Evolutionary conservation across 2,329 filamentous ascomycete species (phyloP), one percentile per base, ranked within the genome.

Genomic region (Hypoxylon sp.): DNA sequence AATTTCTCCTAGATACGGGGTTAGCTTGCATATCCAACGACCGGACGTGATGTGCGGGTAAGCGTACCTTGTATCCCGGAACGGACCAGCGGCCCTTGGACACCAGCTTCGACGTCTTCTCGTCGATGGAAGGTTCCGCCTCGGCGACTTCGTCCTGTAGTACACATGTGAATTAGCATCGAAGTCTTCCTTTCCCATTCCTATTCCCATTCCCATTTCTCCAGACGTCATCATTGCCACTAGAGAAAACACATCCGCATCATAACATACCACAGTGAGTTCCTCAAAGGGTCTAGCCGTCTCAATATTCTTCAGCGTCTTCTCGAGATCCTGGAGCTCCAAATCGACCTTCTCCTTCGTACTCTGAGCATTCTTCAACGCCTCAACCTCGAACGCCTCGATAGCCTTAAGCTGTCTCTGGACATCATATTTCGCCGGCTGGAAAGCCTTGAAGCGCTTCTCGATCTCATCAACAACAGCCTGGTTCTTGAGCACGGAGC

Each of bases 61-160:
- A 65, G 80, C 91, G 77, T 86, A 95, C 95, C 93, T 98, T 97
- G 92, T 99, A 99, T 81, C 96, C 96, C 72, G 96, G 94, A 79
- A 97, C 94, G 86, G 91, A 89, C 96, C 96, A 99, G 90, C 94
- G 93, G 82, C 95, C 95, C 91, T 97, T 98, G 83, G 93, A 93
- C 73, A 99, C 94, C 81, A 99, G 90, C 85, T 96, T 90, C 78
- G 90, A 85, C 77, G 95, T 97, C 89, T 97, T 97, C 89, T 97
- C 90, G 85, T 98, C 95, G 82, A 99, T 98, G 75, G 97, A 95
- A 77, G 96, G 94, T 82, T 94, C 93, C 77, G 95, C 96, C 75
- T 93, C 90, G 70, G 93, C 93, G 82, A 99, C 92, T 79, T 99
- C 96, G 82, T 98, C 96, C 93, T 97, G 78, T 71, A 72, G 78